Evolutionary conservation across 2,329 filamentous ascomycete genomes (phyloP), one percentile per base, ranked within the genome.

Genomic region (Colletotrichum tropicicola): DNA sequence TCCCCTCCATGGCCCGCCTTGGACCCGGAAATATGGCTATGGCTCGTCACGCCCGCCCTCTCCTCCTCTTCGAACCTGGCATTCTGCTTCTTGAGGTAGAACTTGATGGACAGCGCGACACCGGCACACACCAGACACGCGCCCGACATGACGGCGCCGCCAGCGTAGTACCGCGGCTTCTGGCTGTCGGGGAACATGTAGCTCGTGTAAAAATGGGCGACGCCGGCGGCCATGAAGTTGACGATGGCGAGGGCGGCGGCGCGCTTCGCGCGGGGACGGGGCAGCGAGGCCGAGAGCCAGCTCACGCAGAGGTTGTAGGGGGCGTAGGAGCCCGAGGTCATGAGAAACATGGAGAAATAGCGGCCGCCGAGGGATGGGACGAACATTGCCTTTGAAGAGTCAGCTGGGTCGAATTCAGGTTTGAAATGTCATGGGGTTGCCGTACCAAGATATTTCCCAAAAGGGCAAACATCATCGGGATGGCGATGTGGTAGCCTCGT

Each of bases 401-500:
- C 12, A 35, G 32, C 32, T n/a, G n/a, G n/a, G n/a, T n/a, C n/a
- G n/a, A n/a, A n/a, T n/a, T n/a, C n/a, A n/a, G n/a, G n/a, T n/a
- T n/a, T n/a, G n/a, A n/a, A n/a, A n/a, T n/a, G n/a, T n/a, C n/a
- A n/a, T n/a, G n/a, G n/a, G n/a, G n/a, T n/a, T n/a, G n/a, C n/a
- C 28, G 1, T 45, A 59, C 56, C 25, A 59, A 10, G 6, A 59
- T 30, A 25, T 59, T 59, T 1, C 54, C 68, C 48, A 49, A 45
- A 88, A 77, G 37, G 79, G 83, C 10, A 89, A 59, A 59, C 13
- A 59, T 35, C 56, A 59, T 78, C 0, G 88, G 87, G 0, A 86
- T 68, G 0, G 82, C 79, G 55, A 91, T 83, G 70, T 90, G 89
- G 66, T 83, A 82, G 70, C 87, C 89, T 10, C 88, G 82, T 68